Percentiles rank a stretch among this genome's conserved stretches.
Evolutionary conservation across 1,284 basidiomycete genomes (phyloP).

Genomic region (Chalciporus piperatoides): DNA sequence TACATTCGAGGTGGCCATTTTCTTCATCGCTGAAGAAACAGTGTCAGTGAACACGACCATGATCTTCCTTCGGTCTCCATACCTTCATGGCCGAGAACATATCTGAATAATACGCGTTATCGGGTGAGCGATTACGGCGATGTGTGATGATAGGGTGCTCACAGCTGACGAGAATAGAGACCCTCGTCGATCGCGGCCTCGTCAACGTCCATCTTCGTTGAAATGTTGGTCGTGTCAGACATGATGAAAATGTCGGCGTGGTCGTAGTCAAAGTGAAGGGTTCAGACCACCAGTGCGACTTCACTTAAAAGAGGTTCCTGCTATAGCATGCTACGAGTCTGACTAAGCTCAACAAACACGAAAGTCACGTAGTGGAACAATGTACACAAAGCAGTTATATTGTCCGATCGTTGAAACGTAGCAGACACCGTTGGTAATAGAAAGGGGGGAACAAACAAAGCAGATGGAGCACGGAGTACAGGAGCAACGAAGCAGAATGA

Average conservation of each 20-base stretch:
- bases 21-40: slow-evolving; percentile 83
- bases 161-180: slow-evolving; percentile 95
- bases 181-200: slow-evolving; percentile 86
- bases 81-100: slow-evolving; percentile 97
- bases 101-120: slow-evolving; percentile 50
- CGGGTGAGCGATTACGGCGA: slow-evolving; percentile 18
- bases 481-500: neutral
- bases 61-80: slow-evolving; percentile 2
- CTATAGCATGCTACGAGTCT: slow-evolving; percentile 8
- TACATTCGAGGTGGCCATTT: slow-evolving; percentile 96
- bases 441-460: neutral
- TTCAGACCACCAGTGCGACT: neutral
- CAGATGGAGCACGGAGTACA: neutral
- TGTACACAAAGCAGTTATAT: neutral
- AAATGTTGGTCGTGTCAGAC: slow-evolving; percentile 47
- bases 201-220: slow-evolving; percentile 75
- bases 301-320: neutral
- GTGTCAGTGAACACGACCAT: slow-evolving; percentile 7
- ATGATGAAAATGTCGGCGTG: slow-evolving; percentile 34
- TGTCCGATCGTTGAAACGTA: neutral
- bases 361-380: neutral
- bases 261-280: slow-evolving; percentile 6
- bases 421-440: neutral
- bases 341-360: slow-evolving; percentile 27
- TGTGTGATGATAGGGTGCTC: slow-evolving; percentile 37